Evolutionary conservation across 192 early-diverging fungal genomes (phyloP), one percentile per base, ranked within the genome.

Genomic region (Gigaspora rosea): DNA sequence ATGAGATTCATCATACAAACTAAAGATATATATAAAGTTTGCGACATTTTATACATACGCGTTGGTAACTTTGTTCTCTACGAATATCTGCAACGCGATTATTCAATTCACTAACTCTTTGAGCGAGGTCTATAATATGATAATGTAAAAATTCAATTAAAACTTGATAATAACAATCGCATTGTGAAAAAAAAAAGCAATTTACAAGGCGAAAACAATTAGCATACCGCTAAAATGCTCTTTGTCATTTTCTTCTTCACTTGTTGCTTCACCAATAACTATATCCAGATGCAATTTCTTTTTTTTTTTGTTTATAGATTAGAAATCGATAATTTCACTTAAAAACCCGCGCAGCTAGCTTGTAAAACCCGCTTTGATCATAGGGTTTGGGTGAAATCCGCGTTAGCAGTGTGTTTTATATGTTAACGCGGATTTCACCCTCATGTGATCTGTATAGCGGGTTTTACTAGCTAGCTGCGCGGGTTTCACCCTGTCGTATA

Each of bases 11-110:
- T 49, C 13, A 18, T 11, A 49, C 49, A 12, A 5, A 6, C 49
- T 5, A 68, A 69, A 50, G 27, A 27, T 20, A 47, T 5, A 22
- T 50, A 27, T 69, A 27, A 68, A 27, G 16, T 22, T 27, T 54
- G 41, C 32, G 48, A 32, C 36, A 33, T 1, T 18, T 32, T 16
- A 27, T 48, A 83, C 88, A 85, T 86, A 94, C 93, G 50, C 94
- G 86, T 86, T 96, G 96, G 83, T 94, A 95, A 64, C 88, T 86
- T 82, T 97, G 95, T 83, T 98, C 97, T 32, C 91, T 85, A 68
- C 91, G 88, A 80, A 98, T 95, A 82, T 92, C 92, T 54, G 88
- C 80, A 33, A 96, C 88, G 69, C 92, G 91, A 50, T 88, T 80
- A 80, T 94, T 98, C 75, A 97, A 87, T n/a, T 95, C 92, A 61